phyloP scores from a whole-genome alignment of 352 stramenopile species.

The Pythium pyrilobum region DNA sequence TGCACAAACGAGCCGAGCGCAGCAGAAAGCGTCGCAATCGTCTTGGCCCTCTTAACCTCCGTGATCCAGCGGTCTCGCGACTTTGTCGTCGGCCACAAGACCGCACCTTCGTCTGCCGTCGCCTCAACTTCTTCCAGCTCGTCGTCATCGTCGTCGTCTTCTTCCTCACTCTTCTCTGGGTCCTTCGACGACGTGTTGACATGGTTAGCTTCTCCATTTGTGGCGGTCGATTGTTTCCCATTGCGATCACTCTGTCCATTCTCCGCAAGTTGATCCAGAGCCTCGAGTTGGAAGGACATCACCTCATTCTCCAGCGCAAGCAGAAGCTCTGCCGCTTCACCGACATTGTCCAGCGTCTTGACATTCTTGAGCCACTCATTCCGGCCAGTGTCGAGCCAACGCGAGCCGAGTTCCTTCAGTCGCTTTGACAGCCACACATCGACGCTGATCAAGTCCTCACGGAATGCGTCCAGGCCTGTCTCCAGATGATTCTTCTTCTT shows the following conservation, averaged over 20 bases:
- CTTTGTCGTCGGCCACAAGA: conserved; percentile 68
- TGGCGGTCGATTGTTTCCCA: conserved; percentile 2
- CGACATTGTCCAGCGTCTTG: conserved; percentile 26
- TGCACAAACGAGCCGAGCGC: conserved; percentile 64
- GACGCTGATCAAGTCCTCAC: conserved; percentile 47
- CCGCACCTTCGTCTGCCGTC: conserved; percentile 46
- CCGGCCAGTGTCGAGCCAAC: conserved; percentile 47
- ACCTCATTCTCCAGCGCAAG: conserved; percentile 64
- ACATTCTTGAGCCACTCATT: conserved; percentile 47
- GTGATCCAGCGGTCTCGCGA: conserved; percentile 69
- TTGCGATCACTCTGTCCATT: conserved; percentile 9
- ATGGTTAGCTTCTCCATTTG: conserved; percentile 1
- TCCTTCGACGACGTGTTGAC: conserved; percentile 17
- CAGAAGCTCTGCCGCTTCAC: conserved; percentile 35
- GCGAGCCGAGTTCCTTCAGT: conserved; percentile 54
- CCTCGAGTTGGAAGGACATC: conserved; percentile 40
- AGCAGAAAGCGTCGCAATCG: conserved; percentile 48
- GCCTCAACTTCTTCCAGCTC: conserved; percentile 58
- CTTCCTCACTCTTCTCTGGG: conserved; percentile 62
- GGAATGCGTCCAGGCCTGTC: conserved; percentile 43
- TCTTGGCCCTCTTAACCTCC: conserved; percentile 45
- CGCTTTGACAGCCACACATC: conserved; percentile 60
- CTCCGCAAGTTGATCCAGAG: conserved; percentile 15
- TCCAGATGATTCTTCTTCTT: conserved; percentile 37
- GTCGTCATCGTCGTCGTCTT: conserved; percentile 69